A percentile compares a stretch with the other conserved stretches of the same genome.
phyloP scores from a whole-genome alignment of 352 stramenopile species.

The Phytophthora fragariae region DNA sequence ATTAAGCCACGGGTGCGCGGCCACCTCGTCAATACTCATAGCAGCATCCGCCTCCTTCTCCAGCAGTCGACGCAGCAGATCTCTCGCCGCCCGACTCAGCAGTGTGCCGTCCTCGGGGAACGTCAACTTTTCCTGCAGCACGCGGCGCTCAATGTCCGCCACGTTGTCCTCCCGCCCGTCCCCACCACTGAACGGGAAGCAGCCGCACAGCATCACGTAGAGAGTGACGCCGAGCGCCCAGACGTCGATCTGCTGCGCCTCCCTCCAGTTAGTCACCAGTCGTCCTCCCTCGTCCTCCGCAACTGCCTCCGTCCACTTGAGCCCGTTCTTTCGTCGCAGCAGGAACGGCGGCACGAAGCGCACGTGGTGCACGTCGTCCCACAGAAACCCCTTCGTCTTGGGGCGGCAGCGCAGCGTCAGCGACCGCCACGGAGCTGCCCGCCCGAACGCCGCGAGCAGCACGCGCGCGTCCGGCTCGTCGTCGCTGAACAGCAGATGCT shows the following conservation, averaged over 20 bases:
- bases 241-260: constrained; percentile 73
- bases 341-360: constrained; percentile 76
- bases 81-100: constrained; percentile 71
- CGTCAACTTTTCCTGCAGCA: constrained; percentile 40
- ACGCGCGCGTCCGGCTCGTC: constrained; percentile 68
- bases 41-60: constrained; percentile 54
- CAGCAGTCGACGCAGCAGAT: constrained; percentile 68
- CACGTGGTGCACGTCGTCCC: constrained; percentile 64
- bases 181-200: constrained; percentile 57
- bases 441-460: constrained; percentile 72
- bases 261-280: constrained; percentile 53
- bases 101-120: constrained; percentile 40
- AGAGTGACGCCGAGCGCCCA: constrained; percentile 82
- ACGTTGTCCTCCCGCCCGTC: constrained; percentile 31
- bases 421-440: constrained; percentile 54
- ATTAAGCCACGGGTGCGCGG: constrained; percentile 74
- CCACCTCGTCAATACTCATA: constrained; percentile 71
- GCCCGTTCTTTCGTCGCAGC: constrained; percentile 34
- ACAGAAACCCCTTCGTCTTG: constrained; percentile 43
- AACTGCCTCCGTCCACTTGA: neutral
- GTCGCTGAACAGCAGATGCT: constrained; percentile 82
- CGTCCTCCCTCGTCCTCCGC: constrained; percentile 23
- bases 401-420: constrained; percentile 40
- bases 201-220: constrained; percentile 69
- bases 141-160: constrained; percentile 31